phyloP scores from a whole-genome alignment of 163 green algal species.

The Trebouxia gelatinosa region DNA sequence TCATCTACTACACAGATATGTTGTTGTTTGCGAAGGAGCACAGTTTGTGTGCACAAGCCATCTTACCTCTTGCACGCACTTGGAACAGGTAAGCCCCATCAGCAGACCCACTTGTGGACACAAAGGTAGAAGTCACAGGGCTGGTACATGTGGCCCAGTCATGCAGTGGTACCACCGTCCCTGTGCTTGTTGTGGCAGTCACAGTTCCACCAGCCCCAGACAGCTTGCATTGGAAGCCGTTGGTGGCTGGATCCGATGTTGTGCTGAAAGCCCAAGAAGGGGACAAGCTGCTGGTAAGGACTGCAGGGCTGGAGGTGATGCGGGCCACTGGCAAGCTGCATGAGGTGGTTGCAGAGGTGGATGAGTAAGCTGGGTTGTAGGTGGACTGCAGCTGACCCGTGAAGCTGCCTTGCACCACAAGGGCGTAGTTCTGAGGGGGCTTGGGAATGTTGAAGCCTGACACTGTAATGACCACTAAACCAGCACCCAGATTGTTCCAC shows the following conservation, averaged over 20 bases:
- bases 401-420: slow-evolving; percentile 39
- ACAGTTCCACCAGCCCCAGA: background rate
- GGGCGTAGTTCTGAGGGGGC: slow-evolving; percentile 20
- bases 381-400: slow-evolving; percentile 26
- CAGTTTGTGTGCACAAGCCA: background rate
- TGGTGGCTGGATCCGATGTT: background rate
- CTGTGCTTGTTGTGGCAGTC: background rate
- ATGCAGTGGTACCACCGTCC: background rate
- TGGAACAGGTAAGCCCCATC: slow-evolving; percentile 70
- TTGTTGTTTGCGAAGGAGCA: background rate
- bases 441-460: slow-evolving; percentile 16
- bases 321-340: slow-evolving; percentile 28
- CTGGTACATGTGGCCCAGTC: slow-evolving; percentile 54
- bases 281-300: slow-evolving; percentile 10
- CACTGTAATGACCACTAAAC: slow-evolving; percentile 64
- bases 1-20: background rate
- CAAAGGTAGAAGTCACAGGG: slow-evolving; percentile 37
- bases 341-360: background rate
- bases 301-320: slow-evolving; percentile 18
- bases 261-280: slow-evolving; percentile 28
- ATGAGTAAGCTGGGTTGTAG: slow-evolving; percentile 34
- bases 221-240: slow-evolving; percentile 61
- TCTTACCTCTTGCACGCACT: slow-evolving; percentile 54
- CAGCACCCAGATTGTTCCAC: slow-evolving; percentile 47
- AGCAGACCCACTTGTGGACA: slow-evolving; percentile 8